A percentile compares a stretch with the other conserved stretches of the same genome.
These are phyloP conservation scores for Suillus placidus DNA, from an alignment of 768 basidiomycete genomes.

Conservation along the genomic window DNA sequence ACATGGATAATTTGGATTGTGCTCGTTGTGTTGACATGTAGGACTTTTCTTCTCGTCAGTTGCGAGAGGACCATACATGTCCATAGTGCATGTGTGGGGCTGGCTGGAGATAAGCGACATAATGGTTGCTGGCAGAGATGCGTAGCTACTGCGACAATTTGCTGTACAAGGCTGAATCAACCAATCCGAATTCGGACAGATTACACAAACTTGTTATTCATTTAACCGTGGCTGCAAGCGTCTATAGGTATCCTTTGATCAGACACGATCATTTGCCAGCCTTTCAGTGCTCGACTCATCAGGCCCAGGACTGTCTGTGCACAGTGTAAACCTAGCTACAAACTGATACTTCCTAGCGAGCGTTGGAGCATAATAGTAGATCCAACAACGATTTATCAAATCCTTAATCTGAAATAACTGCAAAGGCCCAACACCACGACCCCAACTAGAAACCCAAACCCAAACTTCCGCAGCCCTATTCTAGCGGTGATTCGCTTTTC, in stretches of 20 bases:
- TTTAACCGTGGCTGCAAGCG: background rate
- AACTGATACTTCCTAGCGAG: background rate
- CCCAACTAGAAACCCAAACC: slow-evolving; percentile 11
- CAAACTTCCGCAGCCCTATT: slow-evolving; percentile 10
- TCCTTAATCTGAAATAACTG: slow-evolving; percentile 14
- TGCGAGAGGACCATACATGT: slow-evolving; percentile 9
- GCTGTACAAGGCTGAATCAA: background rate
- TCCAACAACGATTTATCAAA: background rate
- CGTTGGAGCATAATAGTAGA: background rate
- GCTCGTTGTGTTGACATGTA: slow-evolving; percentile 27
- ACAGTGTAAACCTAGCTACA: background rate
- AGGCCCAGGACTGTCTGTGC: background rate
- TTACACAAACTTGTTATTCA: too few relatives aligned
- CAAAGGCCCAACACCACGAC: slow-evolving; percentile 13
- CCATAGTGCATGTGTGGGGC: slow-evolving; percentile 29
- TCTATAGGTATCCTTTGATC: background rate
- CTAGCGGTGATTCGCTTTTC: slow-evolving; percentile 14
- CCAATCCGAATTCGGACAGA: background rate
- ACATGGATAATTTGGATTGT: slow-evolving; percentile 20
- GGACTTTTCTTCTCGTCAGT: slow-evolving; percentile 21
- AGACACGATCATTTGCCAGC: background rate
- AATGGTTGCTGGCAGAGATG: slow-evolving; percentile 6
- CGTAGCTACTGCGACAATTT: background rate
- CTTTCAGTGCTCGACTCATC: background rate
- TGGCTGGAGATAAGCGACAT: slow-evolving; percentile 34